These are phyloP conservation scores for Sugiyamaella neomexicana DNA, from an alignment of 1,139 yeast genomes.

Conservation along the genomic window DNA sequence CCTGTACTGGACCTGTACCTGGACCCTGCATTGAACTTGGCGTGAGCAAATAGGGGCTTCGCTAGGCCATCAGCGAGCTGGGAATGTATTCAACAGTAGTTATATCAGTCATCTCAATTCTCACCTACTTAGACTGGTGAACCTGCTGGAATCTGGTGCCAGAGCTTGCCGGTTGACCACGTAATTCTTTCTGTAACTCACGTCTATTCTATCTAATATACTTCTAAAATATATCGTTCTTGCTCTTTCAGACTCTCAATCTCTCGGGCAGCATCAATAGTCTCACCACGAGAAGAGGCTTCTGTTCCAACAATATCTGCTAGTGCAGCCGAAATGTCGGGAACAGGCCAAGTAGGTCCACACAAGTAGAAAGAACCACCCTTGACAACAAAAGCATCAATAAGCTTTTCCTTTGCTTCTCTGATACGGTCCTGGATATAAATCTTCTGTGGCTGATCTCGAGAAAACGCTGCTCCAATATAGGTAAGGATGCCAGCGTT, in stretches of 20 bases:
- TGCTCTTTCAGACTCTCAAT: constrained; percentile 93
- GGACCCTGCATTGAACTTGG: too few species aligned
- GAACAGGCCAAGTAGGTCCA: constrained; percentile 99
- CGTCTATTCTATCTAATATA: constrained; percentile 54
- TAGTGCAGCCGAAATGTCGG: constrained; percentile 89
- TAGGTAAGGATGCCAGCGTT: constrained; percentile 91
- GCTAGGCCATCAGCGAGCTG: too few species aligned
- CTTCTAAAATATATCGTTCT: constrained; percentile 92
- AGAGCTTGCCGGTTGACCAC: too few species aligned
- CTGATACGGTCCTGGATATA: constrained; percentile 94
- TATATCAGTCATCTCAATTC: too few species aligned
- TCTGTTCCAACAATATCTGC: constrained; percentile 76
- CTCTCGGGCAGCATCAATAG: constrained; percentile 70
- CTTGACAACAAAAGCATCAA: constrained; percentile 74
- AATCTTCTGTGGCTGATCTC: constrained; percentile 94
- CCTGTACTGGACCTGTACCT: too few species aligned
- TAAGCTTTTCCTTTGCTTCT: constrained; percentile 68
- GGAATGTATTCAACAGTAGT: too few species aligned
- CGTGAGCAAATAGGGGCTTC: too few species aligned
- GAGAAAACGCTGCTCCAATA: constrained; percentile 96
- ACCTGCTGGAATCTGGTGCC: too few species aligned
- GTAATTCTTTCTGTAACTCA: too few species aligned
- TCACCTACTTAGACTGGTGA: too few species aligned
- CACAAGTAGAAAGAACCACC: constrained; percentile 92
- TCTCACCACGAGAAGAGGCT: constrained; percentile 64